Evolutionary conservation across 345 rosid species (phyloP).

Genomic region (Hibiscus tridactylites): DNA sequence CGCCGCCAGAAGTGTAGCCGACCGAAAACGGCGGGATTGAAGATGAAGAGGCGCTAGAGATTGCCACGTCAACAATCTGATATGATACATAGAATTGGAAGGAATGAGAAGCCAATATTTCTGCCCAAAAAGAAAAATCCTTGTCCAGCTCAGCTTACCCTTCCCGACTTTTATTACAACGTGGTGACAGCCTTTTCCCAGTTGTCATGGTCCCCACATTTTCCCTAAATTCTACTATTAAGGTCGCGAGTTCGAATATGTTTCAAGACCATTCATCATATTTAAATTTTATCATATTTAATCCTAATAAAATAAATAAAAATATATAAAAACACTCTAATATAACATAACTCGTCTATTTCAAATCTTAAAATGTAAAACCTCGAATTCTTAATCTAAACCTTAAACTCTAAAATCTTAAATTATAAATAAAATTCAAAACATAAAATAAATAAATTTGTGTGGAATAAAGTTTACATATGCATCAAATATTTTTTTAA

Average conservation of each 20-base stretch:
- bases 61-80: slow-evolving; percentile 22
- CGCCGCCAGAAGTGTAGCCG: slow-evolving; percentile 14
- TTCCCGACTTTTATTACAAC: neutral
- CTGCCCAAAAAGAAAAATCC: slow-evolving; percentile 1
- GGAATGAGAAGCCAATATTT: neutral
- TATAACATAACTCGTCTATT: too few relatives aligned
- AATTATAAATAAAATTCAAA: too few relatives aligned
- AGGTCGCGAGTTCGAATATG: too few relatives aligned
- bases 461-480: too few relatives aligned
- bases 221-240: neutral
- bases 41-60: slow-evolving; percentile 2
- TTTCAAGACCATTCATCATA: too few relatives aligned
- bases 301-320: too few relatives aligned
- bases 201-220: slow-evolving; percentile 29
- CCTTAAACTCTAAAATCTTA: too few relatives aligned
- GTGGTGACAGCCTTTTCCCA: slow-evolving; percentile 30
- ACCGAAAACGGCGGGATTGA: neutral
- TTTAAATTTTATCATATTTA: too few relatives aligned
- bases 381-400: too few relatives aligned
- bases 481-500: neutral
- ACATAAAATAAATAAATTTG: too few relatives aligned
- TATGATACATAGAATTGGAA: neutral
- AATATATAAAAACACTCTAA: too few relatives aligned
- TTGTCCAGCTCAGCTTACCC: slow-evolving; percentile 11
- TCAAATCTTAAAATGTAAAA: too few relatives aligned